Evolutionary conservation across 352 stramenopile genomes (phyloP), one percentile per base, ranked within the genome.

Genomic region (Pythium dissimile): DNA sequence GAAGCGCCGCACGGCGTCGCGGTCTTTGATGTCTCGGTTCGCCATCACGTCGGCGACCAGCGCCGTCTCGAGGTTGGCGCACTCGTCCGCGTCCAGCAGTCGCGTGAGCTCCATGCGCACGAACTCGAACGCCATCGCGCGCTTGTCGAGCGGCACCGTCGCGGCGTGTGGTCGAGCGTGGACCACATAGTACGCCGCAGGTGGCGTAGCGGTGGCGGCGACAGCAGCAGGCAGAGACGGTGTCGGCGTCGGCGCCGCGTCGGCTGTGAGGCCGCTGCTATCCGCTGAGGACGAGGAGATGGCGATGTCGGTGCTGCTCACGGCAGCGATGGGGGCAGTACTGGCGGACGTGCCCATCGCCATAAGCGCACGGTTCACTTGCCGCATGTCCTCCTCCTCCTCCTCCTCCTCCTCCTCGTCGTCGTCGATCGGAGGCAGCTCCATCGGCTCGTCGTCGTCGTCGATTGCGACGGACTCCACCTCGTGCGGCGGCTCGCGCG

Each of bases 1-100:
- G 39, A 91, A 91, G 26, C 81, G 75, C 38, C 73, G 69, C 34
- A 89, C 68, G 4, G 81, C 75, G 39, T 86, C 81, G 16, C 76
- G 77, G 49, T 84, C 73, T 58, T 83, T 68, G 34, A 68, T 59
- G 47, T 68, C 60, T 24, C 63, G 45, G 39, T 91, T 89, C 8
- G 56, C 46, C n/a, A 91, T 64, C 27, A 88, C 59, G 31, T 83
- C 75, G 31, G 80, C 81, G 23, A 88, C 77, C 30, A 87, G 59
- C 24, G 68, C 47, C 31, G 64, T 75, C 54, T 82, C 86, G 34
- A 57, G 45, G 34, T 71, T 31, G 65, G 23, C 71, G 69, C 43
- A 86, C 67, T 23, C 46, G 53, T 59, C 66, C 39, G 37, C 48
- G 28, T 89, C 77, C n/a, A 89, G 55, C 34, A 89, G 28, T 50